Evolutionary conservation across 257 asterid genomes (phyloP).

Genomic region (Solanum chmielewskii): DNA sequence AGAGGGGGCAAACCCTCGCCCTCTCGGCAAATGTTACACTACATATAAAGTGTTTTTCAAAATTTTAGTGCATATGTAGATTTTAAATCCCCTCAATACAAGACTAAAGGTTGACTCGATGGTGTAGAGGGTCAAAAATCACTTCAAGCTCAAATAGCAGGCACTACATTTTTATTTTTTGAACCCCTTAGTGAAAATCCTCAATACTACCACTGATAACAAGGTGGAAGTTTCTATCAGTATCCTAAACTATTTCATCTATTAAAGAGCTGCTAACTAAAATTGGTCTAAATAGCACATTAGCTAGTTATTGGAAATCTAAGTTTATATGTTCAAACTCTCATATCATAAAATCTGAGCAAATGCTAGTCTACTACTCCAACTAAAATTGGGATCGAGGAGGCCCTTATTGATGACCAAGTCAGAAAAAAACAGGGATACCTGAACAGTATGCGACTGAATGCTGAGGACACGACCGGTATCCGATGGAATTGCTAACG

Average conservation of each 20-base stretch:
- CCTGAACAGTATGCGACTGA: constrained; percentile 99
- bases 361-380: background rate
- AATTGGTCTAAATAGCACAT: background rate
- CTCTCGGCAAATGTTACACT: background rate
- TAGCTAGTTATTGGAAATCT: background rate
- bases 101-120: background rate
- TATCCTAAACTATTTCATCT: background rate
- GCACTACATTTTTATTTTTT: background rate
- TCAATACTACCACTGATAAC: background rate
- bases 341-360: background rate
- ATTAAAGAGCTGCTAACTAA: background rate
- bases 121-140: background rate
- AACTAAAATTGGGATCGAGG: background rate
- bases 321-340: background rate
- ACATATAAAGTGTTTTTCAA: background rate
- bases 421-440: constrained; percentile 7
- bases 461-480: constrained; percentile 94
- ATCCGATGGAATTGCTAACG: constrained; percentile 77
- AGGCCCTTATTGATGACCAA: background rate
- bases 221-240: background rate
- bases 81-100: background rate
- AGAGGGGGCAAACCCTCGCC: background rate
- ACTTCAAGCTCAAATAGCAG: background rate
- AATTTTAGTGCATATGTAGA: background rate
- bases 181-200: background rate